Evolutionary conservation across 2,329 filamentous ascomycete species (phyloP).

Genomic region (Thielaviopsis musarum): DNA sequence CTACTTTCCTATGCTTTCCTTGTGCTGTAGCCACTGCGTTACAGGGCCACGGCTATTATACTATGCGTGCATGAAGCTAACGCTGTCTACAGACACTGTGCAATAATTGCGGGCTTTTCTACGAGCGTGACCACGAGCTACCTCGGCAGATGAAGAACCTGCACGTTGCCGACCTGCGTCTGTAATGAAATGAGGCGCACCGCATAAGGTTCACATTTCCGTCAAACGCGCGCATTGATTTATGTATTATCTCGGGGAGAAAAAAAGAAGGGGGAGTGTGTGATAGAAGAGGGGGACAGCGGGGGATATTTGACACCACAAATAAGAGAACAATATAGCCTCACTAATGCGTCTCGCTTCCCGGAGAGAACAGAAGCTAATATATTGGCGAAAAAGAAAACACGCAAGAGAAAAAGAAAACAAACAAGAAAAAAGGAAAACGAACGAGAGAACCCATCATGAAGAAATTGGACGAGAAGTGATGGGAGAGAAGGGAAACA

Average conservation of each 20-base stretch:
- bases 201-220: too few species aligned
- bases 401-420: too few species aligned
- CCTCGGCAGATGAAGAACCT: slow-evolving; percentile 35
- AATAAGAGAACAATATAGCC: too few species aligned
- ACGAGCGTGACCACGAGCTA: slow-evolving; percentile 70
- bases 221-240: too few species aligned
- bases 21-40: slow-evolving; percentile 3
- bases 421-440: background rate
- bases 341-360: too few species aligned
- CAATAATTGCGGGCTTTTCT: slow-evolving; percentile 81
- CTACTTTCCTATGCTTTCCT: slow-evolving; percentile 11
- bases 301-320: too few species aligned
- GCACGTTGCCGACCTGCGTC: slow-evolving; percentile 20
- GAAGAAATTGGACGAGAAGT: background rate
- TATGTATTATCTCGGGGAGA: too few species aligned
- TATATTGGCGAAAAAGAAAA: too few species aligned
- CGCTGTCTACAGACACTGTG: slow-evolving; percentile 51
- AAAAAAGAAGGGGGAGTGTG: too few species aligned
- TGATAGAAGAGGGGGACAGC: too few species aligned
- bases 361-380: too few species aligned
- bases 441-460: background rate
- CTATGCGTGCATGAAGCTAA: slow-evolving; percentile 12
- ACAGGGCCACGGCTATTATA: too few species aligned
- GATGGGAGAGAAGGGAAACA: background rate
- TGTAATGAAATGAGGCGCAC: background rate